Base-by-base conservation (phyloP, 306 rosid genomes). In the Mucuna pruriens region DNA sequence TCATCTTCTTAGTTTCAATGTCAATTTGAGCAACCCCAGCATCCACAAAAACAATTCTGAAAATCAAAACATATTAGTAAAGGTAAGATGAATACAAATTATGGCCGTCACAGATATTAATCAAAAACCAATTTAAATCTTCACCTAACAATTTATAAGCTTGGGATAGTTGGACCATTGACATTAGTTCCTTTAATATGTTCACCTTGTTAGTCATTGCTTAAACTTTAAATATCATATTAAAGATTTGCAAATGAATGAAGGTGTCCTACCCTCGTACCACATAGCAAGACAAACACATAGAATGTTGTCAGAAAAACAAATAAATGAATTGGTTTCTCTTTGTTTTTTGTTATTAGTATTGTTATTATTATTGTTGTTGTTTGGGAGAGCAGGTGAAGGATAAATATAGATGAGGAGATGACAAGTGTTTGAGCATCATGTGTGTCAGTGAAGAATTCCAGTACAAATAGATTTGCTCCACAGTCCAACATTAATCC, bases 1-100 rank as follows among this genome's bases (percentile, higher is more conserved):
- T 95, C 89, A 90, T 88, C 90, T 78, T 95, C 88, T 80, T 95
- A 8, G 94, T 92, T 87, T 93, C 98, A 62, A 93, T 88, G 89
- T 95, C 99, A 19, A 92, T 83, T 26, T 86, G 88, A 5, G 96
- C 92, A 82, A 95, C 91, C 88, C 99, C 99, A 80, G 98, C 93
- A 74, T 95, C 99, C 80, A 90, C 97, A 90, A 93, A 95, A 75
- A 95, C 98, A 80, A 97, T 82, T 89, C 99, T 95, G 88, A 48
- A 85, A 79, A 84, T 60, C 74, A 71, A 77, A 84, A 80, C 79
- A 58, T 33, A 52, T 15, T 65, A 75, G 38, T 73, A 40, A 62
- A 66, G 25, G 55, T 40, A 72, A 39, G 66, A 66, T 31, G 39
- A 81, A 62, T 31, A 39, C 1, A 4, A 52, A 69, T 42, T 86